Conservation (phyloP, 331 rosid genomes). For the Prunus yedoensis region DNA sequence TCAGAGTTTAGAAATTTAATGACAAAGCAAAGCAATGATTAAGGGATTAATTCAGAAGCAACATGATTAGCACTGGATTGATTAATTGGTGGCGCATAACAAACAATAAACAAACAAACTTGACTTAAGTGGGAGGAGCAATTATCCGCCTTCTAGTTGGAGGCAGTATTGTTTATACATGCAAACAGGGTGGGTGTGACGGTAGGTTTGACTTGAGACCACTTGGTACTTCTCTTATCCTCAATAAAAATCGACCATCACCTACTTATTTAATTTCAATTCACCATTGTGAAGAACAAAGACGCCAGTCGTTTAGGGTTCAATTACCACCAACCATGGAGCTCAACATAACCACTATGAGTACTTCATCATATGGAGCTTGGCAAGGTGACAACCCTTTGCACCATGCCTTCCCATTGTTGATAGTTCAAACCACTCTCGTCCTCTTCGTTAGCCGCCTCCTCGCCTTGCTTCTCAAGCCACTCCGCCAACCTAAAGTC, state of each 20-base stretch:
- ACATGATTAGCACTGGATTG: too few species aligned
- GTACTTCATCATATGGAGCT: constrained; percentile 42
- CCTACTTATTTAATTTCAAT: too few species aligned
- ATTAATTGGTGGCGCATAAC: not conserved
- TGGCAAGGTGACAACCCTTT: constrained; percentile 61
- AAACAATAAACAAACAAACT: not conserved
- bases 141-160: not conserved
- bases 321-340: not conserved
- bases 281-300: not conserved
- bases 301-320: not conserved
- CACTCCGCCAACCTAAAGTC: constrained; percentile 60
- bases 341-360: constrained; percentile 22
- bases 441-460: constrained; percentile 39
- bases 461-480: constrained; percentile 46
- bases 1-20: too few species aligned
- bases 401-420: constrained; percentile 47
- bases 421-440: constrained; percentile 43
- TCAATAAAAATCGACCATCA: too few species aligned
- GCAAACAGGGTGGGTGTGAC: too few species aligned
- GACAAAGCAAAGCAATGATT: too few species aligned
- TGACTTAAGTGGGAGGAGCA: not conserved
- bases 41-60: too few species aligned
- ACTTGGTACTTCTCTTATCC: too few species aligned
- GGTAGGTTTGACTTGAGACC: too few species aligned
- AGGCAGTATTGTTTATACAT: not conserved